phyloP scores from a whole-genome alignment of 2,329 filamentous ascomycete genomes.

The Microascus cirrosus region DNA sequence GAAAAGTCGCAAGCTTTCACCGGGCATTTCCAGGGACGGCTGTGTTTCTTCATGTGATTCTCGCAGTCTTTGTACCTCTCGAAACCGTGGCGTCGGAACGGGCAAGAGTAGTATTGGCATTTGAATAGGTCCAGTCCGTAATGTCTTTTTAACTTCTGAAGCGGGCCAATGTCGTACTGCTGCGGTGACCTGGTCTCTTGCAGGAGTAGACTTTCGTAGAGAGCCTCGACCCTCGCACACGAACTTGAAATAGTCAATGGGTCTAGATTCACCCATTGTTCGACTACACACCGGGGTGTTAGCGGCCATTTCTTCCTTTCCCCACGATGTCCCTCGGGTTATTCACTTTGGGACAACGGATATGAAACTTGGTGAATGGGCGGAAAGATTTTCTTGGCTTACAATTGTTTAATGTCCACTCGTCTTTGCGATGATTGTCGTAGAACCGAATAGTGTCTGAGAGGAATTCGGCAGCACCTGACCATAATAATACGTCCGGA shows the following conservation, averaged over 20 bases:
- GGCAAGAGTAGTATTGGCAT: background rate
- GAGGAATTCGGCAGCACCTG: background rate
- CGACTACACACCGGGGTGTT: background rate
- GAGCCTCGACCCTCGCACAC: background rate
- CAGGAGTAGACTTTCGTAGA: background rate
- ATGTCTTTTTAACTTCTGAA: background rate
- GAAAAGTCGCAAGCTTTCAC: constrained; percentile 11
- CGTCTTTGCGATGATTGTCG: background rate
- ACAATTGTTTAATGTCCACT: background rate
- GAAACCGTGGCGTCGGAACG: background rate
- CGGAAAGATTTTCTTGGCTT: background rate
- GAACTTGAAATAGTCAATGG: background rate
- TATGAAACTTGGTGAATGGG: background rate
- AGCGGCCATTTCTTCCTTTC: background rate
- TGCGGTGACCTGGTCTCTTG: background rate
- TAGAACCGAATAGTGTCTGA: background rate
- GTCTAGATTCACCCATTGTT: background rate
- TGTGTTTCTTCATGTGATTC: constrained; percentile 1
- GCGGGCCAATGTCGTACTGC: background rate
- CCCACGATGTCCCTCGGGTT: no score
- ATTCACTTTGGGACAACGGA: background rate
- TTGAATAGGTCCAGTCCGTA: background rate
- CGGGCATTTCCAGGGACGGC: constrained; percentile 13
- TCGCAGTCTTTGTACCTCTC: background rate
- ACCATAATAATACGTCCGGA: background rate